Conservation (phyloP, 169 alveolate species). For the Eimeria brunetti region DNA sequence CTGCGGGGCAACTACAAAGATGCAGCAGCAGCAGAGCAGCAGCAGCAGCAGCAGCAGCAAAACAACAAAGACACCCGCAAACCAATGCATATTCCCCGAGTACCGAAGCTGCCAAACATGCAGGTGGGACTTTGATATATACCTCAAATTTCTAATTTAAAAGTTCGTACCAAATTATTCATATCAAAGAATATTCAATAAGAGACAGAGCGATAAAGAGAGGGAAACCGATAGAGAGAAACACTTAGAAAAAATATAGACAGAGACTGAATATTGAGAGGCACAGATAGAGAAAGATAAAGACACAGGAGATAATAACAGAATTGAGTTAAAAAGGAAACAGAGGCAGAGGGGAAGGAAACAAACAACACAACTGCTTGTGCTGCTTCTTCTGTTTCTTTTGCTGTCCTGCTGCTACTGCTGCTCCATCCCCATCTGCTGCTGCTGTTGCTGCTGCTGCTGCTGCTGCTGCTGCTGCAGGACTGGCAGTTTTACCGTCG, state of each 20-base stretch:
- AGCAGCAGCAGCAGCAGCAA: conserved; percentile 70
- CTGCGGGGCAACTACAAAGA: conserved; percentile 37
- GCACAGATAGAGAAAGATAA: too few species aligned
- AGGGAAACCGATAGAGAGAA: background rate
- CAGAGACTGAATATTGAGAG: background rate
- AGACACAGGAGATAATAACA: too few species aligned
- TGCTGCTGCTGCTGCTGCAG: conserved; percentile 69
- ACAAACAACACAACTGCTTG: too few species aligned
- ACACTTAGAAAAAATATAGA: background rate
- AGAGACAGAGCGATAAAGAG: too few species aligned
- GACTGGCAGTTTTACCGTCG: conserved; percentile 86
- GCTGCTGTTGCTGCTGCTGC: too few species aligned
- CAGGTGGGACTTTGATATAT: conserved; percentile 16
- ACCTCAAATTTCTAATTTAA: too few species aligned
- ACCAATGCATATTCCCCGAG: conserved; percentile 36
- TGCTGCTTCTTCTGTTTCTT: too few species aligned
- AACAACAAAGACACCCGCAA: conserved; percentile 7
- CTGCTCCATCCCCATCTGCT: too few species aligned
- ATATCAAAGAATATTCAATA: background rate
- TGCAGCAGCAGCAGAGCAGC: conserved; percentile 32
- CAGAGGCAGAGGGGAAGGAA: too few species aligned
- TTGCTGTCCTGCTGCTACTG: too few species aligned
- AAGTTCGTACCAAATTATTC: background rate
- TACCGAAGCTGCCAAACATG: conserved; percentile 62
- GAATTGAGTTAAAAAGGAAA: too few species aligned